Evolutionary conservation across 352 stramenopile species (phyloP).

Genomic region (Thraustochytrium sp.): DNA sequence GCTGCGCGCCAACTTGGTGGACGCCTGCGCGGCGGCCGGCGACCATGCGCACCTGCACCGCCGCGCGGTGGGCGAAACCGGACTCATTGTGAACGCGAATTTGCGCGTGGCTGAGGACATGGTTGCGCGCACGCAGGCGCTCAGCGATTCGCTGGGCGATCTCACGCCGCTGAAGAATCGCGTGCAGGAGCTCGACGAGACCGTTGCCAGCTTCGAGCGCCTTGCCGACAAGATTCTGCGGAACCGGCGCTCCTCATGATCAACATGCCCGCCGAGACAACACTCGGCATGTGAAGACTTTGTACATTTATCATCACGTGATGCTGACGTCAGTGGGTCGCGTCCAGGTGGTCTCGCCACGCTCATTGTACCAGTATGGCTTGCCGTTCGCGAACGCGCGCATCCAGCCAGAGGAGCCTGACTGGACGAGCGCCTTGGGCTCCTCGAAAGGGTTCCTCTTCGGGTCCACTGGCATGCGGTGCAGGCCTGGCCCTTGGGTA

Average conservation of each 20-base stretch:
- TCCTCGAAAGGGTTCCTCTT: background rate
- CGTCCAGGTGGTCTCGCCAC: too few relatives aligned
- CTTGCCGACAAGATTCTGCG: conserved; percentile 13
- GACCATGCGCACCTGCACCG: background rate
- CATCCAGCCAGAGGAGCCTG: too few relatives aligned
- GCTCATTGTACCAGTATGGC: too few relatives aligned
- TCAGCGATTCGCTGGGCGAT: background rate
- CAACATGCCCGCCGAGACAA: too few relatives aligned
- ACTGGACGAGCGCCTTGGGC: too few relatives aligned
- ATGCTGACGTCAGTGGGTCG: too few relatives aligned
- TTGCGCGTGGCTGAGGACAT: background rate
- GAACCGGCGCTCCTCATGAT: too few relatives aligned
- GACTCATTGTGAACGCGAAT: background rate
- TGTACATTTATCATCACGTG: too few relatives aligned
- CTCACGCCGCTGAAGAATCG: background rate
- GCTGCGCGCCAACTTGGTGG: background rate
- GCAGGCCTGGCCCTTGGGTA: background rate
- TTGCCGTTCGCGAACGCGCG: too few relatives aligned
- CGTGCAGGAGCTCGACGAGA: background rate
- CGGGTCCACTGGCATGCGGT: background rate
- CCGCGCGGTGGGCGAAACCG: background rate
- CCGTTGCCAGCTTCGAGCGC: background rate
- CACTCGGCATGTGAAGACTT: background rate
- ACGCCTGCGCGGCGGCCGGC: background rate
- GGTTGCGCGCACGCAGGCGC: background rate